These are phyloP conservation scores for Arabis alpina DNA, from an alignment of 345 rosid genomes.

Conservation along the genomic window DNA sequence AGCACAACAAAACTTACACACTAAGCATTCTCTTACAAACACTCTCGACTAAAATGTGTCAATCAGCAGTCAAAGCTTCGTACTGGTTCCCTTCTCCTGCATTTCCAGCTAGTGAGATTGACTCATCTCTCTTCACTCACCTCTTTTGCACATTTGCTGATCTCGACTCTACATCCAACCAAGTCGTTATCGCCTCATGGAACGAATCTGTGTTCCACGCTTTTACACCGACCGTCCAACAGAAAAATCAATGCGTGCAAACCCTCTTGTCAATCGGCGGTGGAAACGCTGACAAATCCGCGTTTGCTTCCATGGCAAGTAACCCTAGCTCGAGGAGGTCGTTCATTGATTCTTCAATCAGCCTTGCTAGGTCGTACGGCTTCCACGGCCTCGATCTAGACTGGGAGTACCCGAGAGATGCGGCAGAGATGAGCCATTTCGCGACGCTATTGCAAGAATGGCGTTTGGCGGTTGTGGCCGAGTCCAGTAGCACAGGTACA, in stretches of 20 bases:
- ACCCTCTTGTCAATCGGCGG: constrained; percentile 73
- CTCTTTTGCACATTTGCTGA: constrained; percentile 61
- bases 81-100: constrained; percentile 56
- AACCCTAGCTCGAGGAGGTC: constrained; percentile 52
- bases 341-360: constrained; percentile 62
- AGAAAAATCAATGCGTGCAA: constrained; percentile 50
- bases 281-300: constrained; percentile 42
- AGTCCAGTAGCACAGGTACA: constrained; percentile 39
- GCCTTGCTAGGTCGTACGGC: constrained; percentile 50
- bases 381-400: constrained; percentile 75
- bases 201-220: constrained; percentile 52
- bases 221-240: constrained; percentile 59
- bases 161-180: constrained; percentile 46
- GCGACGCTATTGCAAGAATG: constrained; percentile 49
- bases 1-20: not conserved
- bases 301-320: constrained; percentile 56
- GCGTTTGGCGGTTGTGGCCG: constrained; percentile 50
- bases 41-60: constrained; percentile 27
- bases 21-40: not conserved
- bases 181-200: constrained; percentile 49
- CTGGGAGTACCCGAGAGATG: constrained; percentile 57
- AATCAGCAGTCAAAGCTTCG: constrained; percentile 51
- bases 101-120: constrained; percentile 44
- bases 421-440: constrained; percentile 51
- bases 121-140: constrained; percentile 68